Evolutionary conservation across 495 filamentous ascomycete species (phyloP).

Genomic region (Hypoxylon intermedium): DNA sequence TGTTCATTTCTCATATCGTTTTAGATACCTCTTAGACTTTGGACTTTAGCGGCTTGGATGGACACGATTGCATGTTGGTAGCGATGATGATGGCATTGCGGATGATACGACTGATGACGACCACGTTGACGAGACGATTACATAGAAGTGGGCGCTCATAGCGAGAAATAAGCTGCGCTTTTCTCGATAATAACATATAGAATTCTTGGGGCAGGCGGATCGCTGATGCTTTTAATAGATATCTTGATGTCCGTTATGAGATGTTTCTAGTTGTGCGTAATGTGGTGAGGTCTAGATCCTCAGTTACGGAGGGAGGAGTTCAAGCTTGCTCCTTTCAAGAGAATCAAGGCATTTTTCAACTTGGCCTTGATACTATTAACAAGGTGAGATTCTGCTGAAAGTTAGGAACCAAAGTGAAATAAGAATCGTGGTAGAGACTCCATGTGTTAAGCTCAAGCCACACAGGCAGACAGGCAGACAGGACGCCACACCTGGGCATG

Average conservation of each 20-base stretch:
- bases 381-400: too few relatives aligned
- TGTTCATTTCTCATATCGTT: slow-evolving; percentile 31
- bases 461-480: too few relatives aligned
- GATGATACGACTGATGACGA: slow-evolving; percentile 27
- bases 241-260: slow-evolving; percentile 1
- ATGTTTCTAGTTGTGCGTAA: too few relatives aligned
- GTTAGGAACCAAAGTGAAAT: too few relatives aligned
- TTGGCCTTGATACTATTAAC: too few relatives aligned
- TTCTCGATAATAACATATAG: slow-evolving; percentile 26
- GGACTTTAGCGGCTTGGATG: slow-evolving; percentile 23
- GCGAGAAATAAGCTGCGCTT: slow-evolving; percentile 7
- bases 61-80: slow-evolving; percentile 22
- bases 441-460: too few relatives aligned
- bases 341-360: too few relatives aligned
- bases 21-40: slow-evolving; percentile 50
- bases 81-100: slow-evolving; percentile 34
- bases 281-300: too few relatives aligned
- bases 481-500: too few relatives aligned
- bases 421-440: too few relatives aligned
- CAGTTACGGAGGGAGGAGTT: too few relatives aligned
- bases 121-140: slow-evolving; percentile 22
- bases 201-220: slow-evolving; percentile 13
- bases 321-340: too few relatives aligned
- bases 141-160: slow-evolving; percentile 28
- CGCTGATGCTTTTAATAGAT: slow-evolving; percentile 16